phyloP scores from a whole-genome alignment of 2,329 filamentous ascomycete species.

The Sclerotinia spermophila region DNA sequence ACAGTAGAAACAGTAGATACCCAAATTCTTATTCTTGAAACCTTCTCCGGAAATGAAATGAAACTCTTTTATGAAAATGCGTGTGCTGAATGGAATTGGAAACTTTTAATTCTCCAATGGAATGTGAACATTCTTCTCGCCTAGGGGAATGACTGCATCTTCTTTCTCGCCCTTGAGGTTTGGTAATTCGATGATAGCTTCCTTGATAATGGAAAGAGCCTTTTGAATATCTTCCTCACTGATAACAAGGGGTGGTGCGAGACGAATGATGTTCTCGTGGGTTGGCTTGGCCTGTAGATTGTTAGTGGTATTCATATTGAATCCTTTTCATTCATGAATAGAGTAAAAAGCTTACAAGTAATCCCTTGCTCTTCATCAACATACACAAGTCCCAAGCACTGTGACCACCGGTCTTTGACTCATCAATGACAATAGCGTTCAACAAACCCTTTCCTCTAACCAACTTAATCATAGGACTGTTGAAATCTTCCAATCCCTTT shows the following conservation, averaged over 20 bases:
- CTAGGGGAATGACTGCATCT: slow-evolving; percentile 52
- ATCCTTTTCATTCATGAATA: not conserved
- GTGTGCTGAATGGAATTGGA: not conserved
- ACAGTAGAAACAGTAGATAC: slow-evolving; percentile 13
- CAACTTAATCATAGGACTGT: slow-evolving; percentile 74
- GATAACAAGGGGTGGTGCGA: slow-evolving; percentile 95
- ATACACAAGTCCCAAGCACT: slow-evolving; percentile 96
- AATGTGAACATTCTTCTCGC: slow-evolving; percentile 61
- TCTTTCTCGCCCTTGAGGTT: slow-evolving; percentile 55
- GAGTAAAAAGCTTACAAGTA: slow-evolving; percentile 62
- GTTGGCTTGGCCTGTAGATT: slow-evolving; percentile 82
- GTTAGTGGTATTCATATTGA: not conserved
- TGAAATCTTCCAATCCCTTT: slow-evolving; percentile 68
- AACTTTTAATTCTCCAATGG: slow-evolving; percentile 6
- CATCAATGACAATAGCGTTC: slow-evolving; percentile 95
- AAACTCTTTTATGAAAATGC: not conserved
- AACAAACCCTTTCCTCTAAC: slow-evolving; percentile 91
- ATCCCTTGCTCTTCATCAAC: slow-evolving; percentile 89
- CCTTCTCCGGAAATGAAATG: not conserved
- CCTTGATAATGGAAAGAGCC: slow-evolving; percentile 74
- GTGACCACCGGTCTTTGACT: slow-evolving; percentile 77
- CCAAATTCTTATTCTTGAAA: not conserved
- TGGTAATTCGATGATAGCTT: slow-evolving; percentile 79
- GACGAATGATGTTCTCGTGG: slow-evolving; percentile 95
- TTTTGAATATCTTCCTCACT: slow-evolving; percentile 79